Conservation (phyloP, 352 stramenopile genomes). For the Phytophthora boehmeriae region DNA sequence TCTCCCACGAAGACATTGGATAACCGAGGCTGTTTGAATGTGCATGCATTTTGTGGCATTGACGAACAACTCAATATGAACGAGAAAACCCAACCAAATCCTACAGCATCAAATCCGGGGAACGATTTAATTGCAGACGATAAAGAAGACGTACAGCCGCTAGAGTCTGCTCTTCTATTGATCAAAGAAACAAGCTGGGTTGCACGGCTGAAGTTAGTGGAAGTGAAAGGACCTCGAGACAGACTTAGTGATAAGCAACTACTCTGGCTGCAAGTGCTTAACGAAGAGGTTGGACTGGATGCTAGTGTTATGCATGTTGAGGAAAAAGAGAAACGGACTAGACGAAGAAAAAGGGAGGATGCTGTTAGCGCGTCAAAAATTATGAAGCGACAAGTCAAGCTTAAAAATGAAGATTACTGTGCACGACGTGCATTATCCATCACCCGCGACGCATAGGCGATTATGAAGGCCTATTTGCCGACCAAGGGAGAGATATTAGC, state of each 20-base stretch:
- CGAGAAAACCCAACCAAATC: conserved; percentile 15
- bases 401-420: conserved; percentile 17
- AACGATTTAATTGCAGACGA: conserved; percentile 4
- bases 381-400: conserved; percentile 16
- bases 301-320: conserved; percentile 76
- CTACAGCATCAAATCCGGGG: not conserved
- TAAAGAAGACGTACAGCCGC: conserved; percentile 15
- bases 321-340: conserved; percentile 57
- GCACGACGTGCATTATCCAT: conserved; percentile 1
- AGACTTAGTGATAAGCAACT: conserved; percentile 83
- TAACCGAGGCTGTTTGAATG: conserved; percentile 46
- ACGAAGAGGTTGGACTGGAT: conserved; percentile 55
- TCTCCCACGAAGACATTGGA: conserved; percentile 26
- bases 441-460: conserved; percentile 18
- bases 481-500: conserved; percentile 2
- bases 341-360: conserved; percentile 37
- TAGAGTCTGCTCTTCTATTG: conserved; percentile 25
- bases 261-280: conserved; percentile 79
- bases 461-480: not conserved
- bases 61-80: conserved; percentile 60
- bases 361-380: conserved; percentile 7
- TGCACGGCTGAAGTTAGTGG: conserved; percentile 67
- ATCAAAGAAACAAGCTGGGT: conserved; percentile 20
- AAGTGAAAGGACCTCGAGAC: conserved; percentile 89
- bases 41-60: conserved; percentile 63